These are phyloP conservation scores for Rhynchosporium graminicola DNA, from an alignment of 2,329 filamentous ascomycete genomes.

Conservation along the genomic window DNA sequence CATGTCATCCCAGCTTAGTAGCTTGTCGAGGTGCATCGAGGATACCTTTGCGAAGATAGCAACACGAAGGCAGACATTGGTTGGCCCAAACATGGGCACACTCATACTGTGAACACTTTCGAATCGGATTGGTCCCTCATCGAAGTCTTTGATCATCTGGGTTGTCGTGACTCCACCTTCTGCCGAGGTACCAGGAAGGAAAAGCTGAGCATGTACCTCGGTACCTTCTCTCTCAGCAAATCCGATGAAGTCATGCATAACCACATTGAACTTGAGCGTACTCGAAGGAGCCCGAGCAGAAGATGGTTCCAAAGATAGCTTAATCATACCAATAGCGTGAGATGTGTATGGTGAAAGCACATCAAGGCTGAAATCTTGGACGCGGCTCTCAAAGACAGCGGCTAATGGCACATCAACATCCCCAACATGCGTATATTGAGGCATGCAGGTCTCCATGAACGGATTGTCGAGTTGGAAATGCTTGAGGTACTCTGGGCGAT, in stretches of 20 bases:
- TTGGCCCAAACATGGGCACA: slow-evolving; percentile 75
- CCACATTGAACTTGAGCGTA: slow-evolving; percentile 96
- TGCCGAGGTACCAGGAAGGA: slow-evolving; percentile 86
- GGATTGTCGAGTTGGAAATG: slow-evolving; percentile 92
- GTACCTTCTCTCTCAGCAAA: slow-evolving; percentile 96
- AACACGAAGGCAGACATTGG: slow-evolving; percentile 75
- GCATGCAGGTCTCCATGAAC: slow-evolving; percentile 88
- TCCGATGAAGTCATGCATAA: slow-evolving; percentile 93
- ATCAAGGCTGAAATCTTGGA: slow-evolving; percentile 91
- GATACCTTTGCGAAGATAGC: slow-evolving; percentile 92
- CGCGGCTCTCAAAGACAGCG: slow-evolving; percentile 90
- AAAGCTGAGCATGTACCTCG: slow-evolving; percentile 95
- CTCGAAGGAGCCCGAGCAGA: slow-evolving; percentile 89
- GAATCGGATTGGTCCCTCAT: slow-evolving; percentile 88
- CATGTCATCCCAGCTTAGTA: slow-evolving; percentile 99
- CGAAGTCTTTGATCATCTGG: slow-evolving; percentile 90
- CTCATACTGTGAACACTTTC: slow-evolving; percentile 99
- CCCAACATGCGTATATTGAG: slow-evolving; percentile 87
- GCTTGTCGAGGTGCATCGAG: slow-evolving; percentile 91
- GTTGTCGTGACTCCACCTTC: slow-evolving; percentile 92
- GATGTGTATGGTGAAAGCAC: slow-evolving; percentile 90
- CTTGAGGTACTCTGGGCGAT: slow-evolving; percentile 90
- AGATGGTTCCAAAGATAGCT: slow-evolving; percentile 88
- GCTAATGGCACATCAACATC: slow-evolving; percentile 90
- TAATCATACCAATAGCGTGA: slow-evolving; percentile 86